These are phyloP conservation scores for Ophiostoma ulmi DNA, from an alignment of 2,329 filamentous ascomycete species.

Conservation along the genomic window DNA sequence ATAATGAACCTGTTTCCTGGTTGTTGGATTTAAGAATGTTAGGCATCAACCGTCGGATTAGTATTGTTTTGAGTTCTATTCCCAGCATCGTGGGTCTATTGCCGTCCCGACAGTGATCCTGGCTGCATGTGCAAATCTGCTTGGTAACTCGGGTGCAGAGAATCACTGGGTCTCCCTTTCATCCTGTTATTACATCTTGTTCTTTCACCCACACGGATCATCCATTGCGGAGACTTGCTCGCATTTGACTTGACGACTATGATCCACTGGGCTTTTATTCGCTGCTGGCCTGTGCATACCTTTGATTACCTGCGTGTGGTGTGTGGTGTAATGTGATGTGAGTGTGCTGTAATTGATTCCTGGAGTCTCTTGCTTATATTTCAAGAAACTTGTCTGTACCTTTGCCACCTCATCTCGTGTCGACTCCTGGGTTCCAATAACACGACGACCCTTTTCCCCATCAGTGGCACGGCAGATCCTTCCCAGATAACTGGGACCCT, in stretches of 20 bases:
- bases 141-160: not conserved
- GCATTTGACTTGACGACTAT: not conserved
- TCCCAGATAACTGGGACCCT: not conserved
- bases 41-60: not conserved
- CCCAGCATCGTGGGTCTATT: slow-evolving; percentile 7
- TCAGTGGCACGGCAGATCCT: not conserved
- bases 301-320: not conserved
- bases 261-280: not conserved
- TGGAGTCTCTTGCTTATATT: not conserved
- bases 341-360: not conserved
- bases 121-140: not conserved
- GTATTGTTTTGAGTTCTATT: not conserved
- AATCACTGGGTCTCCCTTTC: not conserved
- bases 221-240: not conserved
- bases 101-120: not conserved
- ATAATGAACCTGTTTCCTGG: no score
- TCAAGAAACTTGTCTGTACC: not conserved
- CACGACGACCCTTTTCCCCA: not conserved
- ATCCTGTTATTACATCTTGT: not conserved
- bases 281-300: not conserved
- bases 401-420: not conserved
- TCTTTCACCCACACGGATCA: not conserved
- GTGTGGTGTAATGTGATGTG: not conserved
- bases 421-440: not conserved
- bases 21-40: not conserved